Percentiles rank a stretch among this genome's conserved stretches.
These are phyloP conservation scores for Flaveria linearis DNA, from an alignment of 129 eudicot genomes.

Conservation along the genomic window DNA sequence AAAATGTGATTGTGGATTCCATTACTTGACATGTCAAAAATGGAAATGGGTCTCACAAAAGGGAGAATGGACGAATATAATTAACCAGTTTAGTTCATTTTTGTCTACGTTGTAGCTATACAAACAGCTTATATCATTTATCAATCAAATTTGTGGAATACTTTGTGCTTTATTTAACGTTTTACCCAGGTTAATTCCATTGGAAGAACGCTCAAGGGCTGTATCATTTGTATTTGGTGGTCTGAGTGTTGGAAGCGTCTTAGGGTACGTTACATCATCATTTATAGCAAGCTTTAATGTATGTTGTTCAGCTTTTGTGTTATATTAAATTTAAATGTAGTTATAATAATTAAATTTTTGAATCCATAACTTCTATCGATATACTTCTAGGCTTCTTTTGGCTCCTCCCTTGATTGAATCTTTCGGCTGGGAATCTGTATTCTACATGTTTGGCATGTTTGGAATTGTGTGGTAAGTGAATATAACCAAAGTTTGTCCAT, in stretches of 20 bases:
- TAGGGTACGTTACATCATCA: conserved; percentile 59
- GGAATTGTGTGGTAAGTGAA: conserved; percentile 88
- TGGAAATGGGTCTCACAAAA: not conserved
- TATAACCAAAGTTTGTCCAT: conserved; percentile 8
- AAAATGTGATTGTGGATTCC: not conserved
- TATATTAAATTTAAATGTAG: conserved; percentile 2
- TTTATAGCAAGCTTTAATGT: conserved; percentile 9
- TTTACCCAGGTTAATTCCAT: conserved; percentile 69
- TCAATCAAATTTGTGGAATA: not conserved
- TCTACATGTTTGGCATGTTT: conserved; percentile 81
- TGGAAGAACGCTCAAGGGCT: conserved; percentile 95
- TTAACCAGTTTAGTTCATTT: not conserved
- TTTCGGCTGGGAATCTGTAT: conserved; percentile 97
- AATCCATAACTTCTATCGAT: conserved; percentile 10
- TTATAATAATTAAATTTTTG: not conserved
- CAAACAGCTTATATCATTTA: not conserved
- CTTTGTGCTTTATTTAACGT: conserved; percentile 20
- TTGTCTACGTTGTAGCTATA: not conserved
- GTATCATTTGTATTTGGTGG: conserved; percentile 99
- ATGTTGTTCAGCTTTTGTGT: not conserved
- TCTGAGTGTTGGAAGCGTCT: conserved; percentile 90
- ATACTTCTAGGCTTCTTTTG: conserved; percentile 80
- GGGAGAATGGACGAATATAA: not conserved
- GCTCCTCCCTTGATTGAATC: conserved; percentile 90
- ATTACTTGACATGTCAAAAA: not conserved